A percentile compares a stretch with the other conserved stretches of the same genome.
phyloP scores from a whole-genome alignment of 805 yeast species.

The Maudiozyma barnettii region DNA sequence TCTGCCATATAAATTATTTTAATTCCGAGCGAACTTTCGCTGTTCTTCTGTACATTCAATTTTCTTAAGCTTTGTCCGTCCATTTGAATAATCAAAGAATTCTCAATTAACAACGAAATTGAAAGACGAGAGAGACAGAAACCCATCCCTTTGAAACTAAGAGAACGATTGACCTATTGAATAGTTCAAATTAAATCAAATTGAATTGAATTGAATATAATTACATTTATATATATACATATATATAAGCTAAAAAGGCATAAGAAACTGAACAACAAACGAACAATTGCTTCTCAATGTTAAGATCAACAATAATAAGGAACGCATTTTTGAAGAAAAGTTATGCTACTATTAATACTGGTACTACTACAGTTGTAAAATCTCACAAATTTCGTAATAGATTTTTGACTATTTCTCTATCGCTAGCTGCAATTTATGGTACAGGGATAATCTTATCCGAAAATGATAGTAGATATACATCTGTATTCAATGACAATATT shows the following conservation, averaged over 20 bases:
- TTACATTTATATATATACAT: too few species aligned
- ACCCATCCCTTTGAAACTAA: too few species aligned
- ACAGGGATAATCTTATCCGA: conserved; percentile 53
- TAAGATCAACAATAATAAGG: neutral
- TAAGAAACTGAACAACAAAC: neutral
- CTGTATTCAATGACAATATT: conserved; percentile 49
- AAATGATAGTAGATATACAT: conserved; percentile 53
- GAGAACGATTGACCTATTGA: too few species aligned
- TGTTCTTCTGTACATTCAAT: too few species aligned
- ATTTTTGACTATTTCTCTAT: conserved; percentile 24
- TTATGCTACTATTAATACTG: conserved; percentile 11
- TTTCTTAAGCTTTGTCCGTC: too few species aligned
- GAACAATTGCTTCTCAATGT: neutral
- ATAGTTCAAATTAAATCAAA: too few species aligned
- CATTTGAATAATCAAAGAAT: too few species aligned
- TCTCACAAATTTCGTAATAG: conserved; percentile 26
- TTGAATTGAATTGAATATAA: too few species aligned
- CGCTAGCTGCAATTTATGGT: conserved; percentile 37
- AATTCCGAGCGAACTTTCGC: too few species aligned
- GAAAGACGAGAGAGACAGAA: too few species aligned
- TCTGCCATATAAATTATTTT: neutral
- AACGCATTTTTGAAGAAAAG: neutral
- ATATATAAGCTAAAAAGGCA: too few species aligned
- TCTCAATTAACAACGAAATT: too few species aligned
- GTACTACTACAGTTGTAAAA: conserved; percentile 8